Base-by-base conservation (phyloP, 805 yeast genomes). In the Nematodospora valgi region DNA sequence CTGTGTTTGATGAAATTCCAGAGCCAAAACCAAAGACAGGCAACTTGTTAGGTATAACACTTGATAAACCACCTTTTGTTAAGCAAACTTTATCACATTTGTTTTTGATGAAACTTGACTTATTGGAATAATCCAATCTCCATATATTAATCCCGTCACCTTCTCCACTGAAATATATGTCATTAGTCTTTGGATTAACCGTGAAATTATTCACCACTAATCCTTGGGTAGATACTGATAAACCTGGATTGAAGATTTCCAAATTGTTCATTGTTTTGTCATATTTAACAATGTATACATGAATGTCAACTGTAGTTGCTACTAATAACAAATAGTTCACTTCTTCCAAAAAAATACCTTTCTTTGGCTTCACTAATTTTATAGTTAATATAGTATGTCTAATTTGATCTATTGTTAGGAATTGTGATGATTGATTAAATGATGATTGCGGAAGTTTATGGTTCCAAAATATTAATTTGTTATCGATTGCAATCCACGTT, bases 401-500 rank as follows among this genome's bases (percentile, higher is more conserved):
- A 43, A 88, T 74, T 45, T 83, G 94, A 54, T 87, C 97, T 34
- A 91, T 83, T 6, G 87, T 78, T 48, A 80, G 80, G 51, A 79
- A 85, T 40, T 83, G 91, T 18, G 71, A 43, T 11, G 60, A 43
- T 30, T 52, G 56, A 45, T 62, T 63, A 40, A 66, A 64, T 9
- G 71, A 64, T 15, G 75, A 72, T 19, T 74, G 71, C 3, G 70
- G 70, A 9, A 78, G 69, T 38, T 73, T 75, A 52, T 82, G 78
- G 56, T 88, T 82, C 98, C 98, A 93, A 16, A 94, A 69, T 22
- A 84, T 75, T 48, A 91, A 67, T 48, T 83, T 82, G 54, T 82
- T 82, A 51, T 87, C 97, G 21, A 81, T 76, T 3, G 83, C 78
- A 21, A 91, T 72, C 96, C 97, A 93, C 10, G 89, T 78, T 40